phyloP scores from a whole-genome alignment of 2,329 filamentous ascomycete genomes.

The Metarhizium anisopliae region DNA sequence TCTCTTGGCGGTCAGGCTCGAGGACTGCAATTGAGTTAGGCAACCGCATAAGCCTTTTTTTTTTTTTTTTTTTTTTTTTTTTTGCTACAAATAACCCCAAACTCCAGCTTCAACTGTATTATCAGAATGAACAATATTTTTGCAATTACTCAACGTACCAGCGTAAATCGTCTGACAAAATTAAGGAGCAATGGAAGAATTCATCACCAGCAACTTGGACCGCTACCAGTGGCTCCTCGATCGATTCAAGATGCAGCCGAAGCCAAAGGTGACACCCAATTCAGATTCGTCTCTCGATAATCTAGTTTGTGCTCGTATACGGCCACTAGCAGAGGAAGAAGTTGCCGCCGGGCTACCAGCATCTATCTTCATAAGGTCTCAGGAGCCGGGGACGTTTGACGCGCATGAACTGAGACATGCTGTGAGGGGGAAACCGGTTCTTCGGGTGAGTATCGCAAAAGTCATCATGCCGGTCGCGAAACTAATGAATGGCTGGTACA shows the following conservation, averaged over 20 bases:
- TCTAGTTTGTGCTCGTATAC: conserved; percentile 26
- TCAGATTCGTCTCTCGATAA: conserved; percentile 17
- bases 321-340: conserved; percentile 28
- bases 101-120: too few species aligned
- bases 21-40: too few species aligned
- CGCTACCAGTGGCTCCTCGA: conserved; percentile 20
- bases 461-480: too few species aligned
- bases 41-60: too few species aligned
- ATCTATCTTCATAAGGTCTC: background rate
- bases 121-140: too few species aligned
- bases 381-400: conserved; percentile 16
- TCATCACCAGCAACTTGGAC: conserved; percentile 19
- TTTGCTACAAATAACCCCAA: too few species aligned
- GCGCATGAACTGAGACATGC: conserved; percentile 6
- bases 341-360: conserved; percentile 18
- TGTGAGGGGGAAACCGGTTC: too few species aligned
- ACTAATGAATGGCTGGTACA: too few species aligned
- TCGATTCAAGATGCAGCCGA: conserved; percentile 14
- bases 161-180: background rate
- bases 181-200: conserved; percentile 20
- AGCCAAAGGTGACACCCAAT: conserved; percentile 2
- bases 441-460: too few species aligned
- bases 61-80: too few species aligned
- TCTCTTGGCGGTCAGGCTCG: too few species aligned
- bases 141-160: too few species aligned